Conservation (phyloP, 176 grass and related monocot genomes). For the Triticum aestivum region DNA sequence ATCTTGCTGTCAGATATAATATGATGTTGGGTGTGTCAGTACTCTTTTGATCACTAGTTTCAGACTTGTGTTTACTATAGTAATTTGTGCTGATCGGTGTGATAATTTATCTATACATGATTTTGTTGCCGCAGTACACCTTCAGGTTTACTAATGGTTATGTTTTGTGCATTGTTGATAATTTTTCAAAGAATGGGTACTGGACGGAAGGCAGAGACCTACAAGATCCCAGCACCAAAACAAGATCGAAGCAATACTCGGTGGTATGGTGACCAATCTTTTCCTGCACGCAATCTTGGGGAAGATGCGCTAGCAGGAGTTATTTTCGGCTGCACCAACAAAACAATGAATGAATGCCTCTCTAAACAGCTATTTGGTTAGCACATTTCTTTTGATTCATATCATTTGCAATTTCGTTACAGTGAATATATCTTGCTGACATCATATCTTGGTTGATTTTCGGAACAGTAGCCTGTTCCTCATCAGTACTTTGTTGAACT, state of each 20-base stretch:
- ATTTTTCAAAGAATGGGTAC: constrained; percentile 55
- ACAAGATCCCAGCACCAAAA: not conserved
- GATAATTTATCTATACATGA: not conserved
- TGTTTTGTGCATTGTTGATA: constrained; percentile 14
- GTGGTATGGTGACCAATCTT: not conserved
- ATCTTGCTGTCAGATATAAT: constrained; percentile 1
- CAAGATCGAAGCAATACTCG: not conserved
- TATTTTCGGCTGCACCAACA: constrained; percentile 75
- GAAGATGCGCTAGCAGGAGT: constrained; percentile 58
- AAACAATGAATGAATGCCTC: constrained; percentile 76
- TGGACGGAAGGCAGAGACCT: constrained; percentile 39
- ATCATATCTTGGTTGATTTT: constrained; percentile 19
- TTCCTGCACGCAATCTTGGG: constrained; percentile 42
- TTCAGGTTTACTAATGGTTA: constrained; percentile 3
- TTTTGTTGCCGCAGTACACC: not conserved
- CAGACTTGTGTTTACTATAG: not conserved
- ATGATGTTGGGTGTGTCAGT: not conserved
- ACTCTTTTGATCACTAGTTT: not conserved
- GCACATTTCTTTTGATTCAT: constrained; percentile 20
- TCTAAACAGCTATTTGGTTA: constrained; percentile 84
- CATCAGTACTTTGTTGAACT: not conserved
- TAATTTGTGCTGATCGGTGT: constrained; percentile 17
- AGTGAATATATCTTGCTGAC: not conserved
- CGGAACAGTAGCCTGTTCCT: not conserved
- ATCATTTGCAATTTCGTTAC: not conserved